phyloP scores from a whole-genome alignment of 805 yeast species.

The Saturnispora sekii region DNA sequence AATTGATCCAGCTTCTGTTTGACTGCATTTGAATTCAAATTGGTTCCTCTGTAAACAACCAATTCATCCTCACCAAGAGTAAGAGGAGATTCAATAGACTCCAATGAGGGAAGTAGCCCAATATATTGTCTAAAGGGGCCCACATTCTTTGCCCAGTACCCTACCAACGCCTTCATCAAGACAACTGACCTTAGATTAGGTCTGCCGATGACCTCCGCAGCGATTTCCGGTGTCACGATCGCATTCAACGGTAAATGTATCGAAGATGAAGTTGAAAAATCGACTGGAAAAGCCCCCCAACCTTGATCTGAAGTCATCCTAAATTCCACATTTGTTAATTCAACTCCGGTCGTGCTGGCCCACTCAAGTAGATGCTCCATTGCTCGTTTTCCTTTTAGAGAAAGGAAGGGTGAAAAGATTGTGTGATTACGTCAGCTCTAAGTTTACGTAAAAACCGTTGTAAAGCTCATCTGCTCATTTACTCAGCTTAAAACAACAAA shows the following conservation, averaged over 20 bases:
- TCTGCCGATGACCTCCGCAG: slow-evolving; percentile 11
- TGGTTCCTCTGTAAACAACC: slow-evolving; percentile 24
- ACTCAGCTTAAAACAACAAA: background rate
- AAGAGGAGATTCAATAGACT: slow-evolving; percentile 49
- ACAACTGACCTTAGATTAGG: slow-evolving; percentile 7
- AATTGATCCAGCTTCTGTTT: slow-evolving; percentile 33
- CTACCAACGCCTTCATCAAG: slow-evolving; percentile 9
- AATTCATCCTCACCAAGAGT: slow-evolving; percentile 48
- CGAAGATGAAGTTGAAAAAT: background rate
- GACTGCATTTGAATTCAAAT: slow-evolving; percentile 54
- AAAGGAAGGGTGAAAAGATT: background rate
- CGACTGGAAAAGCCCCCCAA: slow-evolving; percentile 19
- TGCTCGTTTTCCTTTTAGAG: background rate
- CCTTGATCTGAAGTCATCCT: slow-evolving; percentile 27
- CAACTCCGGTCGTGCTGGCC: slow-evolving; percentile 1
- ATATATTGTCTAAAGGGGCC: slow-evolving; percentile 32
- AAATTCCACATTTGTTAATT: slow-evolving; percentile 1
- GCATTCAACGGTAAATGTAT: slow-evolving; percentile 16
- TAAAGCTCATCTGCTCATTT: background rate
- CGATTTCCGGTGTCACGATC: slow-evolving; percentile 20
- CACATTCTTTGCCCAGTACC: slow-evolving; percentile 10
- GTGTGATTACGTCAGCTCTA: background rate
- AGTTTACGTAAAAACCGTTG: background rate
- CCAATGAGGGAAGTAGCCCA: slow-evolving; percentile 33
- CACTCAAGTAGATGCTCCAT: slow-evolving; percentile 4